Evolutionary conservation across 345 rosid species (phyloP), one percentile per base, ranked within the genome.

Genomic region (Melaleuca quinquenervia): DNA sequence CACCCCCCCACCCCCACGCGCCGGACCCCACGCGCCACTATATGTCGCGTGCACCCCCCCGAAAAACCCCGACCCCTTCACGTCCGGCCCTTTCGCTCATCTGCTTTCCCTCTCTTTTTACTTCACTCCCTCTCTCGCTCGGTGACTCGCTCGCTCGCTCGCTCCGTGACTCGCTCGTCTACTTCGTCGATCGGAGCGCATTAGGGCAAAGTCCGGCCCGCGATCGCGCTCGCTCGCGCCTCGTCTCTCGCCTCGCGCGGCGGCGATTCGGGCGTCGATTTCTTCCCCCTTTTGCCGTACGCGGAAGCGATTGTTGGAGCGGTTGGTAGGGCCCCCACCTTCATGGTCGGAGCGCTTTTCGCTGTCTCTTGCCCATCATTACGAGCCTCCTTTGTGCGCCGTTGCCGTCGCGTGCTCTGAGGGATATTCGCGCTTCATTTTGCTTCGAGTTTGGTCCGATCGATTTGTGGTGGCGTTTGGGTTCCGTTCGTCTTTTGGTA

Each of bases 21-120:
- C 87, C 85, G 87, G 82, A 52, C 56, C 9, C 41, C 85, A 86
- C 87, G 87, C 87, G 87, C 87, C 85, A 24, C n/a, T 52, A 18
- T 44, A 78, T 16, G 21, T 82, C 84, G 58, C 44, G 70, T 86
- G 41, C 41, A 41, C 87, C 82, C 84, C 50, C 83, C 53, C 51
- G 36, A 85, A 52, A 51, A 32, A n/a, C 60, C 13, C 52, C 29
- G 52, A 36, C 22, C 76, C 60, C 52, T 86, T 62, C 49, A 52
- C 64, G 76, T 60, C 85, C 24, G 48, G 18, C 52, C 53, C 36
- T 41, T 84, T 70, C 85, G 41, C 21, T 22, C 75, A 44, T 53
- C 27, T 22, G 41, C 87, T 84, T 44, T 55, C 83, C 87, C 84
- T 70, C 82, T 87, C 82, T 84, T 84, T 74, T 21, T 15, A 22